Conservation (phyloP, 1,284 basidiomycete species). For the Wallemia ichthyophaga region DNA sequence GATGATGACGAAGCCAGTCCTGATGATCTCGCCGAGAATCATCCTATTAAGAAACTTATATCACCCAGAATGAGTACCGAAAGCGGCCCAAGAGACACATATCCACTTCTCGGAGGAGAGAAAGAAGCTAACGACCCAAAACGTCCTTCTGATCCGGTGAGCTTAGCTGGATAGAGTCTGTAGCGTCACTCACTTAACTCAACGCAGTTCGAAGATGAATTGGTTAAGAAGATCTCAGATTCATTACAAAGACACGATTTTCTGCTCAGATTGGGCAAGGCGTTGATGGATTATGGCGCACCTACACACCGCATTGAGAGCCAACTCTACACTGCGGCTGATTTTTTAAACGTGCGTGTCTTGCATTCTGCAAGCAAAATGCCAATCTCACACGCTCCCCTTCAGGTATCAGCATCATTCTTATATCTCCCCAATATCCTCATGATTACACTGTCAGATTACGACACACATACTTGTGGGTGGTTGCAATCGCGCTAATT, state of each 20-base stretch:
- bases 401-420: background rate
- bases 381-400: background rate
- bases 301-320: constrained; percentile 62
- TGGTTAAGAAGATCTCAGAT: constrained; percentile 17
- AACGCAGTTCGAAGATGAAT: background rate
- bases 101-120: too few relatives aligned
- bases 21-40: background rate
- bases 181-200: too few relatives aligned
- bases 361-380: constrained; percentile 41
- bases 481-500: too few relatives aligned
- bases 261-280: constrained; percentile 46
- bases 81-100: background rate
- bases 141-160: too few relatives aligned
- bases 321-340: constrained; percentile 43
- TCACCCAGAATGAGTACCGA: background rate
- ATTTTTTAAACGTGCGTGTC: constrained; percentile 48
- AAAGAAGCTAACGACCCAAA: too few relatives aligned
- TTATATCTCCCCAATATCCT: constrained; percentile 7
- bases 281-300: constrained; percentile 47
- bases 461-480: constrained; percentile 4
- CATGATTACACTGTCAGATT: constrained; percentile 9
- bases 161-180: too few relatives aligned
- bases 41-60: background rate
- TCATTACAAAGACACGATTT: constrained; percentile 37
- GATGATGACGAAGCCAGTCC: background rate